Evolutionary conservation across 257 asterid genomes (phyloP).

Genomic region (Knoxia roxburghii): DNA sequence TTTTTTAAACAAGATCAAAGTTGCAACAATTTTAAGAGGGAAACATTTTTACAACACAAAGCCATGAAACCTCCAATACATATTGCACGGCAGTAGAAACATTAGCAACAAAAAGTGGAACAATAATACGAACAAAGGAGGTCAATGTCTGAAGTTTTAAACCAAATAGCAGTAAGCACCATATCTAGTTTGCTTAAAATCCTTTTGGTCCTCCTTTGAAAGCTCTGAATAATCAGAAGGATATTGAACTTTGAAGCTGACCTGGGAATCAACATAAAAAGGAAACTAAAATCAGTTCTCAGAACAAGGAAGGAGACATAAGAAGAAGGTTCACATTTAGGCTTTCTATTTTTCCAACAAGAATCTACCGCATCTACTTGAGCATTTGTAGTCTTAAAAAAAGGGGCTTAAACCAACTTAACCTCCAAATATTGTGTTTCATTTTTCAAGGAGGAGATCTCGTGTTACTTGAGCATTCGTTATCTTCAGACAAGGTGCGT

Average conservation of each 20-base stretch:
- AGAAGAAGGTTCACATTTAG: background rate
- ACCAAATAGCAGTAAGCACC: slow-evolving; percentile 43
- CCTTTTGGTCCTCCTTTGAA: slow-evolving; percentile 91
- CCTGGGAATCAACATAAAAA: slow-evolving; percentile 36
- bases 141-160: background rate
- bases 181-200: slow-evolving; percentile 91
- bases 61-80: background rate
- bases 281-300: background rate
- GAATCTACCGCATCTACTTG: background rate
- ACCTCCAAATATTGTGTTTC: too few species aligned
- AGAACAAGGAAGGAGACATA: background rate
- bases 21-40: background rate
- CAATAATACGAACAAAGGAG: background rate
- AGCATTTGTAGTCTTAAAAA: background rate
- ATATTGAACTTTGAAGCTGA: slow-evolving; percentile 75
- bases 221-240: slow-evolving; percentile 82
- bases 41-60: background rate
- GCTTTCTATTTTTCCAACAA: background rate
- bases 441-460: background rate
- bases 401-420: too few species aligned
- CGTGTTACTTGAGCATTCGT: background rate
- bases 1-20: background rate
- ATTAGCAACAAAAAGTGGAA: background rate
- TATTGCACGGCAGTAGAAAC: background rate
- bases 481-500: slow-evolving; percentile 4